Evolutionary conservation across 1,284 basidiomycete genomes (phyloP).

Genomic region (Tylopilus sp.): DNA sequence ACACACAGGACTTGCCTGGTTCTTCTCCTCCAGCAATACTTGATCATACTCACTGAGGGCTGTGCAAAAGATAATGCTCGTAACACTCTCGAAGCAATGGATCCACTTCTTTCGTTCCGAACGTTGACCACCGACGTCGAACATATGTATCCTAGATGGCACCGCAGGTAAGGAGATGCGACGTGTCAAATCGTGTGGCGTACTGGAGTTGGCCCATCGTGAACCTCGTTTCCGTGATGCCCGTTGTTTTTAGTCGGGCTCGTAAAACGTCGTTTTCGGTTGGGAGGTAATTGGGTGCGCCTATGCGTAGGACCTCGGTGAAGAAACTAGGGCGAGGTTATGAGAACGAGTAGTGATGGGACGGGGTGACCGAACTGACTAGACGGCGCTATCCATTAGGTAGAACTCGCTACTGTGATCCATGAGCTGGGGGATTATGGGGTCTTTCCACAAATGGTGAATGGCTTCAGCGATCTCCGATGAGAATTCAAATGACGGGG

Average conservation of each 20-base stretch:
- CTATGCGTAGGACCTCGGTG: constrained; percentile 79
- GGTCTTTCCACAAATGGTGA: constrained; percentile 86
- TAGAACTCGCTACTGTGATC: constrained; percentile 90
- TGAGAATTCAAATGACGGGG: constrained; percentile 46
- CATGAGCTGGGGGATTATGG: constrained; percentile 82
- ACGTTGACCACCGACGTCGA: constrained; percentile 91
- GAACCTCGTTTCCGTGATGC: constrained; percentile 89
- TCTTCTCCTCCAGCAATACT: constrained; percentile 75
- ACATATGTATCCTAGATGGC: constrained; percentile 79
- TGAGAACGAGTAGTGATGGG: constrained; percentile 2
- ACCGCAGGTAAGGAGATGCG: constrained; percentile 23
- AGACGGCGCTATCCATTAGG: constrained; percentile 92
- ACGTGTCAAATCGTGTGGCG: constrained; percentile 52
- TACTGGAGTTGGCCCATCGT: constrained; percentile 65
- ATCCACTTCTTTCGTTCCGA: constrained; percentile 96
- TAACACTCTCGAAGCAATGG: constrained; percentile 92
- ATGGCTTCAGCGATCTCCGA: constrained; percentile 76
- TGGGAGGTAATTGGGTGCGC: constrained; percentile 76
- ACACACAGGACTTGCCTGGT: constrained; percentile 54
- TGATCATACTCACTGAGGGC: constrained; percentile 95
- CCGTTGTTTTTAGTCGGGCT: constrained; percentile 88
- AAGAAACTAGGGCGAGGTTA: constrained; percentile 67
- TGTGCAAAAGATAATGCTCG: constrained; percentile 94
- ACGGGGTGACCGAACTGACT: constrained; percentile 53
- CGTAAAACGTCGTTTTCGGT: constrained; percentile 87